phyloP scores from a whole-genome alignment of 768 basidiomycete species.

The Psilocybe cyanescens region DNA sequence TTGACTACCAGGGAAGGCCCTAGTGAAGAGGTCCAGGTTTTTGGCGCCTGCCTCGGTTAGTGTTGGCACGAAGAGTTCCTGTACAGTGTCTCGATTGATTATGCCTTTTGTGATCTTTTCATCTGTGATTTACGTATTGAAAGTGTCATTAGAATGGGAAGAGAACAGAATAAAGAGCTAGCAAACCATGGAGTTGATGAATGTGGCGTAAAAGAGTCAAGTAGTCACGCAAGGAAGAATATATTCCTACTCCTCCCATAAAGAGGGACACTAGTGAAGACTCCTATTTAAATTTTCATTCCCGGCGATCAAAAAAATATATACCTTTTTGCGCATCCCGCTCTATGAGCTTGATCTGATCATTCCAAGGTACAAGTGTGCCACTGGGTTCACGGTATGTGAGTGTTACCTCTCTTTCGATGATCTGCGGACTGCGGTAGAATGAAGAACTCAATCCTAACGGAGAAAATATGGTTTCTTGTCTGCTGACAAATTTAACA shows the following conservation, averaged over 20 bases:
- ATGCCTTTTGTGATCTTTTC: conserved; percentile 23
- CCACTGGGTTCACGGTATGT: conserved; percentile 26
- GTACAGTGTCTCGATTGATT: conserved; percentile 13
- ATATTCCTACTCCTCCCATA: conserved; percentile 33
- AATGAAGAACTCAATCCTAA: conserved; percentile 33
- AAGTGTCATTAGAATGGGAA: too few relatives aligned
- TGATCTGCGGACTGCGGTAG: conserved; percentile 28
- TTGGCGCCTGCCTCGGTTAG: conserved; percentile 2
- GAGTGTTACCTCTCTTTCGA: conserved; percentile 23
- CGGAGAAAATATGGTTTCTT: conserved; percentile 34
- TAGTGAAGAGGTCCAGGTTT: conserved; percentile 7
- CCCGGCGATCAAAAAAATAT: not conserved
- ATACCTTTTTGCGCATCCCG: conserved; percentile 31
- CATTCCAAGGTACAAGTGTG: conserved; percentile 19
- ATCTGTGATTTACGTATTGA: not conserved
- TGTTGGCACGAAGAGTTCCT: conserved; percentile 24
- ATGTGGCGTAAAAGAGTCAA: conserved; percentile 35
- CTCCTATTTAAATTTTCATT: not conserved
- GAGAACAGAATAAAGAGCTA: not conserved
- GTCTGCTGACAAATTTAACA: conserved; percentile 17
- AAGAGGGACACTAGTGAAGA: conserved; percentile 21
- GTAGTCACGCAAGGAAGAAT: conserved; percentile 32
- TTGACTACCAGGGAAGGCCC: not conserved
- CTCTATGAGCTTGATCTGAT: conserved; percentile 25
- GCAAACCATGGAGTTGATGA: conserved; percentile 30